These are phyloP conservation scores for Solanum pinnatisectum DNA, from an alignment of 257 asterid species.

Conservation along the genomic window DNA sequence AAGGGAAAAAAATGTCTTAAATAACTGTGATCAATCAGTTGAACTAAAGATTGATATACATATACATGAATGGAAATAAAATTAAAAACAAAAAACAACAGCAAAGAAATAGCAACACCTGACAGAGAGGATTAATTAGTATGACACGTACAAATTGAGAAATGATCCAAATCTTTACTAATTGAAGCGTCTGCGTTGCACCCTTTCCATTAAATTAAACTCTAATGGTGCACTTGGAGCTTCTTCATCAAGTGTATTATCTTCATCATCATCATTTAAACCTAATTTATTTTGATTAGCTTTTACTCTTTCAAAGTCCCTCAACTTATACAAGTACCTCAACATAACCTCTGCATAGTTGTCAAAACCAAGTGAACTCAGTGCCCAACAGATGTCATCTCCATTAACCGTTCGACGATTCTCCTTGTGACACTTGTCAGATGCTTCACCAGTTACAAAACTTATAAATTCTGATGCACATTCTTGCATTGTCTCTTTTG, in stretches of 20 bases:
- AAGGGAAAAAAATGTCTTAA: background rate
- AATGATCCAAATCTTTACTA: background rate
- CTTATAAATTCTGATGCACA: conserved; percentile 67
- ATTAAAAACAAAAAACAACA: background rate
- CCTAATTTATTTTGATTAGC: conserved; percentile 10
- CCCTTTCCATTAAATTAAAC: background rate
- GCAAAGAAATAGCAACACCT: background rate
- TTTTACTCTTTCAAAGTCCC: conserved; percentile 50
- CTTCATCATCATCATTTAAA: background rate
- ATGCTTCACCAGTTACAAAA: conserved; percentile 64
- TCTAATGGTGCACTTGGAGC: background rate
- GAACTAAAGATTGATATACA: background rate
- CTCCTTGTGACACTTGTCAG: conserved; percentile 66
- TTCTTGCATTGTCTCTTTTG: conserved; percentile 72
- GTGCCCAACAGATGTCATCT: conserved; percentile 59
- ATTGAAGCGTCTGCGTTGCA: background rate
- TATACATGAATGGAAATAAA: background rate
- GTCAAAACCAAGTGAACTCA: conserved; percentile 54
- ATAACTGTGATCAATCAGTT: background rate
- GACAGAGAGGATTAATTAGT: background rate
- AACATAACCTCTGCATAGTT: conserved; percentile 40
- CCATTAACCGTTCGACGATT: conserved; percentile 63
- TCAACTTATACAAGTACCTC: conserved; percentile 51
- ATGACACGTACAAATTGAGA: background rate
- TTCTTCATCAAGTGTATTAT: background rate